Conservation (phyloP, 83 land plant species). For the Picea mariana region DNA sequence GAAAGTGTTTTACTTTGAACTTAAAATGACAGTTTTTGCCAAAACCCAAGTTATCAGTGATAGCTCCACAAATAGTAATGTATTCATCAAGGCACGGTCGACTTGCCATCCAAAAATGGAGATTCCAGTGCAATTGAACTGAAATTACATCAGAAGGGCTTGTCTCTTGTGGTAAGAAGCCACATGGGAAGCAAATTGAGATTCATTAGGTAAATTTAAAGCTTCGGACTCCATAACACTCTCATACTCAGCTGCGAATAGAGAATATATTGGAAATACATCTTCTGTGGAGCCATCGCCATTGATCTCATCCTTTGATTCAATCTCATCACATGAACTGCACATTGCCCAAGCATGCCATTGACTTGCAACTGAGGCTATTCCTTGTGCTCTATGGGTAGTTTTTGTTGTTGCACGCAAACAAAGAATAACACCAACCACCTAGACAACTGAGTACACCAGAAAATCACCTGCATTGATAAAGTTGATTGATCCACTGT, state of each 20-base stretch:
- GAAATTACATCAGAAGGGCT: constrained; percentile 80
- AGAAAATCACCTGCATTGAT: constrained; percentile 80
- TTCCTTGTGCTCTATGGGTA: constrained; percentile 84
- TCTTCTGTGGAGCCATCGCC: no score
- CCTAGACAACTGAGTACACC: constrained; percentile 21
- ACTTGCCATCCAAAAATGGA: constrained; percentile 86
- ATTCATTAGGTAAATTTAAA: constrained; percentile 21
- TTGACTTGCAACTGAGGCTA: constrained; percentile 73
- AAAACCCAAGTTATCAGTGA: constrained; percentile 73
- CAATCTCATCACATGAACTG: constrained; percentile 28
- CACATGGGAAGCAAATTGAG: constrained; percentile 42
- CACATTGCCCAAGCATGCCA: constrained; percentile 89
- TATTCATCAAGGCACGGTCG: constrained; percentile 72
- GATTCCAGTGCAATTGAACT: constrained; percentile 78
- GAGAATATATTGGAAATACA: not conserved
- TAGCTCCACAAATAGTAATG: constrained; percentile 74
- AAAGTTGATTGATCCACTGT: constrained; percentile 55
- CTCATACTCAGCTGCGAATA: constrained; percentile 32
- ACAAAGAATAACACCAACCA: constrained; percentile 40
- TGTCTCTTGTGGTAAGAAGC: constrained; percentile 65
- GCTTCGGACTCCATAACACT: constrained; percentile 60
- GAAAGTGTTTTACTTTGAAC: constrained; percentile 19
- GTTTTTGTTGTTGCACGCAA: constrained; percentile 85
- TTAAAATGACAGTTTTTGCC: constrained; percentile 47
- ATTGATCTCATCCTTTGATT: constrained; percentile 9